A percentile compares a stretch with the other conserved stretches of the same genome.
Evolutionary conservation across 257 asterid genomes (phyloP).

Genomic region (Apocynum venetum): DNA sequence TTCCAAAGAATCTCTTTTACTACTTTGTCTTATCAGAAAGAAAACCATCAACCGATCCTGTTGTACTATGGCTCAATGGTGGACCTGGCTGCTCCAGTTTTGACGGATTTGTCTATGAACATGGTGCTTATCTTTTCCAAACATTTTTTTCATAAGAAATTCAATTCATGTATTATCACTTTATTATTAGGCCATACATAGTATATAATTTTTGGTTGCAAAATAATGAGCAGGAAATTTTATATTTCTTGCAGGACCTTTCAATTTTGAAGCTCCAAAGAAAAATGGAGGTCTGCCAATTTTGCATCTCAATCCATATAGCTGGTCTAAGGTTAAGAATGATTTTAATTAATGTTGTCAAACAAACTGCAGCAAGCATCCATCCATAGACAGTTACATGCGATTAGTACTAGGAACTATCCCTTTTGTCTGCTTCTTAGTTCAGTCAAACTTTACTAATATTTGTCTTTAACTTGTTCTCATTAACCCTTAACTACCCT

Average conservation of each 20-base stretch:
- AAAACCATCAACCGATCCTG: conserved; percentile 43
- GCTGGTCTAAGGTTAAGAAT: conserved; percentile 57
- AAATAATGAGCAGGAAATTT: not conserved
- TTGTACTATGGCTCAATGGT: conserved; percentile 65
- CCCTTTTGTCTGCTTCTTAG: not conserved
- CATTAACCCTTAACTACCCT: not conserved
- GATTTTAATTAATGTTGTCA: not conserved
- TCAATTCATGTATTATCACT: too few species aligned
- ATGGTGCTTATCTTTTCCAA: conserved; percentile 28
- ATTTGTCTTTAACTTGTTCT: not conserved
- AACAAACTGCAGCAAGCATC: not conserved
- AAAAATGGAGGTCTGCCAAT: conserved; percentile 36
- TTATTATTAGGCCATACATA: too few species aligned
- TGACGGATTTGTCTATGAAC: conserved; percentile 67
- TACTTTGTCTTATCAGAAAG: conserved; percentile 55
- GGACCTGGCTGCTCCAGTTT: conserved; percentile 72
- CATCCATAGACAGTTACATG: not conserved
- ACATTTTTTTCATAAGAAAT: too few species aligned
- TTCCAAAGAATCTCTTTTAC: conserved; percentile 47
- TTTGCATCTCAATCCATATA: conserved; percentile 48
- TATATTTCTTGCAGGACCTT: conserved; percentile 45
- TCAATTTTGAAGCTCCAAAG: conserved; percentile 49
- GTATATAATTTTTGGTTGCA: too few species aligned
- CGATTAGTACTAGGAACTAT: not conserved
- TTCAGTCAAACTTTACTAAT: not conserved